Evolutionary conservation across 257 asterid species (phyloP).

Genomic region (Cynanchum wilfordii): DNA sequence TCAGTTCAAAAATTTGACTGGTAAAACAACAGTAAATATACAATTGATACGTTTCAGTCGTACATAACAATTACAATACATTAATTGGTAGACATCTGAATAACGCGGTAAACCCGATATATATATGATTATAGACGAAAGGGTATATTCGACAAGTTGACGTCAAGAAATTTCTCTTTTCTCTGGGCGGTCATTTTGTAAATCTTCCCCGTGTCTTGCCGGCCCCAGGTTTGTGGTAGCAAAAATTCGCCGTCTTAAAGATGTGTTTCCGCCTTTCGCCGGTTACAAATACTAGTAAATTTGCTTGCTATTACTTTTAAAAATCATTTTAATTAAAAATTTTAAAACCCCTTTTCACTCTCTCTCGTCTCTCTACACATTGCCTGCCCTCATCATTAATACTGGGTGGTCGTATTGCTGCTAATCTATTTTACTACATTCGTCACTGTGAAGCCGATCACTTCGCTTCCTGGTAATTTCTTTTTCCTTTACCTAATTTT

Average conservation of each 20-base stretch:
- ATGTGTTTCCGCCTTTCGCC: conserved; percentile 32
- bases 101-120: background rate
- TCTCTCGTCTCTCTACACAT: background rate
- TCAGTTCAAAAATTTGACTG: conserved; percentile 7
- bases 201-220: conserved; percentile 35
- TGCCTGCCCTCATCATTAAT: background rate
- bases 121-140: background rate
- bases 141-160: conserved; percentile 2
- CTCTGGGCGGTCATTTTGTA: conserved; percentile 30
- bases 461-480: conserved; percentile 26
- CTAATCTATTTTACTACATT: background rate
- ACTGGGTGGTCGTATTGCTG: background rate
- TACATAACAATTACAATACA: background rate
- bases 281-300: conserved; percentile 28
- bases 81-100: background rate
- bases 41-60: background rate
- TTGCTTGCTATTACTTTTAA: background rate
- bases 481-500: conserved; percentile 9
- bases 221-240: conserved; percentile 36
- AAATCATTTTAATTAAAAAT: background rate
- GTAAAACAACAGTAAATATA: background rate
- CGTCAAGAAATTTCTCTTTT: conserved; percentile 1
- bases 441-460: conserved; percentile 22
- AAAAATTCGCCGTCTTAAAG: conserved; percentile 40
- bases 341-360: background rate